Base-by-base conservation (phyloP, 2,329 filamentous ascomycete species). In the Cercospora janseana region DNA sequence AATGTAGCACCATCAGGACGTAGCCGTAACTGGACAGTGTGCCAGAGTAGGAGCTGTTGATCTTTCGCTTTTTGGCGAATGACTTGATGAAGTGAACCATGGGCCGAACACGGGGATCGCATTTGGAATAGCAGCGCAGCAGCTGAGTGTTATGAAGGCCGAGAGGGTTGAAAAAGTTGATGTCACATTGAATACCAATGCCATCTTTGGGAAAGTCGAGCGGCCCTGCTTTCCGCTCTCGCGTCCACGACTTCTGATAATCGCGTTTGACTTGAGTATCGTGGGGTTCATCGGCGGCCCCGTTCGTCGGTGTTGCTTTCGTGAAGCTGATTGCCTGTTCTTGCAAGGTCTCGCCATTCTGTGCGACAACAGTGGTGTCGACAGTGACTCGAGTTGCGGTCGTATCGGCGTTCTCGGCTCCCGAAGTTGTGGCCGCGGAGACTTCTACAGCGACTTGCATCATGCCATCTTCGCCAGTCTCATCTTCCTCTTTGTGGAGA, bases 1-100 rank as follows among this genome's bases (percentile, higher is more conserved):
- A 95, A 69, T 96, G 91, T 12, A 95, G 74, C 4, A 94, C 83
- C 90, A 96, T 95, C 29, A 95, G 73, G 4, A 93, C 88, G 69
- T 92, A 96, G 42, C 91, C 90, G 63, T 95, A 95, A 58, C 87
- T 92, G 45, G 87, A 91, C 13, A 96, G 74, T 0, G 89, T 94
- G 32, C 91, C 90, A 28, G 85, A 84, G 65, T 94, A 94, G 2
- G 88, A 83, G 32, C 85, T 88, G 69, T 95, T 95, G 71, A 95
- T 91, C 56, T 83, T 86, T 38, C 91, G 83, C 21, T 78, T 77
- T 68, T 93, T 94, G 20, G 89, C 88, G 90, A 91, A 96, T 56
- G 88, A 80, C 69, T 96, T 96, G 65, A 96, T 76, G 65, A 95
- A 95, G 6, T 94, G 72, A 1, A 94, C 82, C 72, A 95, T 80